Percentiles rank a stretch among this genome's conserved stretches.
Evolutionary conservation across 306 rosid species (phyloP).

Genomic region (Luffa acutangula): DNA sequence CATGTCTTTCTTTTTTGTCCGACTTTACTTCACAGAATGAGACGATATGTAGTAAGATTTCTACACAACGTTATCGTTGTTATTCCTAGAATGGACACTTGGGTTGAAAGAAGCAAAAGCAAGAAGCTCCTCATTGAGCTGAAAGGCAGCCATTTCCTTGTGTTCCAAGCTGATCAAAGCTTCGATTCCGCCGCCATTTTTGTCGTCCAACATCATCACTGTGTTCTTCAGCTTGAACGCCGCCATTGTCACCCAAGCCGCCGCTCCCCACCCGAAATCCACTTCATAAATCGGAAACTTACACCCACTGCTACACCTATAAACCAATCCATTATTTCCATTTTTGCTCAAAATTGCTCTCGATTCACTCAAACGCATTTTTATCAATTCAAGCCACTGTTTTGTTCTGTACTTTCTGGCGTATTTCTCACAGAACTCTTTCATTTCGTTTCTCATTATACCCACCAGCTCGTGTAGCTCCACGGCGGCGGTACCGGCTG

Average conservation of each 20-base stretch:
- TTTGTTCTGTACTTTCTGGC: constrained; percentile 8
- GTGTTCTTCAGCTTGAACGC: not conserved
- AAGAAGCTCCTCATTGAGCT: constrained; percentile 5
- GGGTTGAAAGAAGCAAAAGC: constrained; percentile 16
- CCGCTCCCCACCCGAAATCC: constrained; percentile 28
- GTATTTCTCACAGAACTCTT: not conserved
- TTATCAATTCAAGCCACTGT: not conserved
- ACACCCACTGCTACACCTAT: constrained; percentile 16
- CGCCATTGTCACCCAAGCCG: constrained; percentile 14
- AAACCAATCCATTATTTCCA: not conserved
- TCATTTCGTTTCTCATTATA: constrained; percentile 17
- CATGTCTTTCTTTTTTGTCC: too few relatives aligned
- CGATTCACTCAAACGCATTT: not conserved
- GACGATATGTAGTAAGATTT: too few relatives aligned
- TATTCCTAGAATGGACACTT: not conserved
- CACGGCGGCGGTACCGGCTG: not conserved
- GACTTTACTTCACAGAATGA: too few relatives aligned
- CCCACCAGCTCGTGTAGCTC: constrained; percentile 10
- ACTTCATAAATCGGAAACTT: constrained; percentile 22
- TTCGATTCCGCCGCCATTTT: constrained; percentile 20
- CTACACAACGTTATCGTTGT: too few relatives aligned
- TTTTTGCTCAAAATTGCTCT: not conserved
- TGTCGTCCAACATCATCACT: constrained; percentile 9
- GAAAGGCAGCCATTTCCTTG: constrained; percentile 10
- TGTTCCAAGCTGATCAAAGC: constrained; percentile 12